Evolutionary conservation across 2,329 filamentous ascomycete species (phyloP), one percentile per base, ranked within the genome.

Genomic region (Talaromyces sp.): DNA sequence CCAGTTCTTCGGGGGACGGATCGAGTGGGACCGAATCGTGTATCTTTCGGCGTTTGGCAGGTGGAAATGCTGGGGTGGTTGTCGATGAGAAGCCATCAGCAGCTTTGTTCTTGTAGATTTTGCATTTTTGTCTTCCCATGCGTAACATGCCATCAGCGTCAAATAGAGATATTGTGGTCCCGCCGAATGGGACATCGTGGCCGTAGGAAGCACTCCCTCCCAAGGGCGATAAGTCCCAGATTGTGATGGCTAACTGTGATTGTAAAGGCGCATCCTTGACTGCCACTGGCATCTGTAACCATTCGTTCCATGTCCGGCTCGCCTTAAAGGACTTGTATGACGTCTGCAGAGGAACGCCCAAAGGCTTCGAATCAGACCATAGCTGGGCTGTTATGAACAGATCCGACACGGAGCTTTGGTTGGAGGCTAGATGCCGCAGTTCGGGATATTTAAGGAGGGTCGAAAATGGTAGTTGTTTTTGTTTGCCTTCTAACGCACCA

Each of bases 281-380:
- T 4, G 87, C 84, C 63, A 98, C 86, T 0, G 95, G 93, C 43
- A 99, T 80, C 32, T 89, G 86, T 29, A 99, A 84, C 95, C 96
- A 99, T 78, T 98, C 93, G 72, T 96, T 96, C 95, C 95, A 97
- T 71, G 86, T 87, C 61, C 70, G 67, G 31, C 61, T 86, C 38
- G 84, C 84, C 71, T 92, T 91, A 73, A 99, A 98, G 8, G 91
- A 80, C 71, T 92, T 96, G 78, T 98, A 98, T 26, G 91, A 85
- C 2, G 95, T 99, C 74, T 98, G 93, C 11, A 96, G 84, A 0
- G 92, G 90, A 1, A 98, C 90, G 0, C 93, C 96, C 66, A 99
- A 79, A 38, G 93, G 92, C 73, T 99, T 99, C 29, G 93, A 97
- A 69, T 96, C 92, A 13, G 93, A 91, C 89, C 93, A 99, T 69